Evolutionary conservation across 805 yeast species (phyloP).

Genomic region (Lipomyces yamanashiensis): DNA sequence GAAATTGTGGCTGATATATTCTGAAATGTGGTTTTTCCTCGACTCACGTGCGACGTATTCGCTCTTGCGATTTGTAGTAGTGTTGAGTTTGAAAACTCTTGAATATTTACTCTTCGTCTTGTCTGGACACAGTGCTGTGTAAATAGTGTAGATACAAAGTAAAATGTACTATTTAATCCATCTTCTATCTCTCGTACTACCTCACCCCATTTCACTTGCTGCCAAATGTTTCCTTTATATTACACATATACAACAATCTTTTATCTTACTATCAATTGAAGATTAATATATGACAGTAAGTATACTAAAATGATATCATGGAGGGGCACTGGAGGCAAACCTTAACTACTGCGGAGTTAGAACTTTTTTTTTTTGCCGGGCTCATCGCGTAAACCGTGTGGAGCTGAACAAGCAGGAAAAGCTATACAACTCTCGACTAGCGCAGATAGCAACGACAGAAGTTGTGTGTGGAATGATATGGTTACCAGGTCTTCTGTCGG

Average conservation of each 20-base stretch:
- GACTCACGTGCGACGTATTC: not conserved
- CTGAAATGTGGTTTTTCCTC: not conserved
- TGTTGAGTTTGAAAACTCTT: too few relatives aligned
- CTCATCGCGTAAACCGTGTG: not conserved
- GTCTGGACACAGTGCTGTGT: too few relatives aligned
- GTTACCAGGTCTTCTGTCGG: not conserved
- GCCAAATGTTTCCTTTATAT: too few relatives aligned
- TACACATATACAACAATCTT: too few relatives aligned
- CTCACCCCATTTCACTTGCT: too few relatives aligned
- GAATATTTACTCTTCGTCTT: too few relatives aligned
- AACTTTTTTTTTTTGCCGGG: not conserved
- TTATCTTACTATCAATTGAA: too few relatives aligned
- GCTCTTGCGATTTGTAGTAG: too few relatives aligned
- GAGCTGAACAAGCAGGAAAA: not conserved
- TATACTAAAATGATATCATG: too few relatives aligned
- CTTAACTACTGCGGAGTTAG: not conserved
- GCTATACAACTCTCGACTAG: not conserved
- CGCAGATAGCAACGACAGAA: not conserved
- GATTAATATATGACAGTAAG: not conserved
- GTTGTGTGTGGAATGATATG: slow-evolving; percentile 1
- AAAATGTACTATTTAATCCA: too few relatives aligned
- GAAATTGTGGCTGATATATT: not conserved
- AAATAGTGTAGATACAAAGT: too few relatives aligned
- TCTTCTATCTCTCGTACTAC: too few relatives aligned
- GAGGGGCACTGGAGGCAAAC: not conserved